These are phyloP conservation scores for Brassica incana DNA, from an alignment of 345 rosid species.

Conservation along the genomic window DNA sequence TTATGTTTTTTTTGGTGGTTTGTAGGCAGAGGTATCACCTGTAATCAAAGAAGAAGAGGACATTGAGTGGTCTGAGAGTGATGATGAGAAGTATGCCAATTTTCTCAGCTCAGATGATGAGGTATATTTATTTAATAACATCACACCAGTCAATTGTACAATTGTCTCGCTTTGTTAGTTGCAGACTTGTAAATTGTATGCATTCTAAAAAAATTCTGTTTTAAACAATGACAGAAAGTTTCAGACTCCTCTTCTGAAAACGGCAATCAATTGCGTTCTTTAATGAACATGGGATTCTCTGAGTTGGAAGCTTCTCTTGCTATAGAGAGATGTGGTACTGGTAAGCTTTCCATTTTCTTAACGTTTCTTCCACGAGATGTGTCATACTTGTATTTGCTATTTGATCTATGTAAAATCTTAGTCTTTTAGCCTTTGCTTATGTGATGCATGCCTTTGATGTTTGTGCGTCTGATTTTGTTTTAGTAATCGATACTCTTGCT, in stretches of 20 bases:
- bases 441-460: not conserved
- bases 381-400: not conserved
- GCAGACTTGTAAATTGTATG: not conserved
- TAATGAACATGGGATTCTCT: conserved; percentile 75
- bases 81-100: conserved; percentile 58
- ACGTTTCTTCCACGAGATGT: not conserved
- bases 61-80: conserved; percentile 52
- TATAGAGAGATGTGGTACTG: conserved; percentile 85
- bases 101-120: conserved; percentile 53
- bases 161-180: not conserved
- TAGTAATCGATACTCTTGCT: conserved; percentile 12
- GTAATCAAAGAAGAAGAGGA: conserved; percentile 39
- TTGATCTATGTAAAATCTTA: not conserved
- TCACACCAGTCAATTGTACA: not conserved
- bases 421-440: not conserved
- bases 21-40: conserved; percentile 59
- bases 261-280: conserved; percentile 34
- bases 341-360: conserved; percentile 39
- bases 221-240: conserved; percentile 43
- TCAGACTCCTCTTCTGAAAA: conserved; percentile 39
- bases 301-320: conserved; percentile 67
- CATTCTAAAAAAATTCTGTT: conserved; percentile 1
- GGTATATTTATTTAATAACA: conserved; percentile 45
- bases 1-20: conserved; percentile 12
- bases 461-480: not conserved